Percentiles rank a stretch among this genome's conserved stretches.
Evolutionary conservation across 495 filamentous ascomycete genomes (phyloP).

Genomic region (Elasticomyces elasticus): DNA sequence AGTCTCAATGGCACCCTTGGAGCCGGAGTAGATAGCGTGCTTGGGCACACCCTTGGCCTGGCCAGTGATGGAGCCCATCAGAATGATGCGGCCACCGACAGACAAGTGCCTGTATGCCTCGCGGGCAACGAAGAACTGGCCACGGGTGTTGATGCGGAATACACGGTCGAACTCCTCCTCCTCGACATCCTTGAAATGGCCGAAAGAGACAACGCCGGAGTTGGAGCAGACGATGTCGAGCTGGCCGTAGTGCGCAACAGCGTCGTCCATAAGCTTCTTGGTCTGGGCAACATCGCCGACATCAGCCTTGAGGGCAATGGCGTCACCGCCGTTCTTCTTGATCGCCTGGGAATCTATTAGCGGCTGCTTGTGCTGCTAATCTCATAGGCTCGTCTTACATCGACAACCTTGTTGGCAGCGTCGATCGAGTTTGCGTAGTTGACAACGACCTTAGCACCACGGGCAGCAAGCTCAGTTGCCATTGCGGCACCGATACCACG

Average conservation of each 20-base stretch:
- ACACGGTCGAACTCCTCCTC: constrained; percentile 45
- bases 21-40: constrained; percentile 52
- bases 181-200: constrained; percentile 38
- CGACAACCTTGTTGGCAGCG: constrained; percentile 39
- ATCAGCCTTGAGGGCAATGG: constrained; percentile 43
- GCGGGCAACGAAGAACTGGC: constrained; percentile 56
- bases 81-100: constrained; percentile 51
- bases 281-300: constrained; percentile 40
- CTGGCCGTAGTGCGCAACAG: constrained; percentile 37
- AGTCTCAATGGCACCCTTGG: constrained; percentile 49
- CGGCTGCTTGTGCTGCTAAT: neutral
- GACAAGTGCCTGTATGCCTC: constrained; percentile 54
- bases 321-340: constrained; percentile 34
- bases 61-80: constrained; percentile 56
- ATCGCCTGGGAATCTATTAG: constrained; percentile 26
- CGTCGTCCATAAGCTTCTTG: constrained; percentile 36
- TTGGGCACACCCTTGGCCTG: constrained; percentile 52
- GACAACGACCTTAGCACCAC: constrained; percentile 39
- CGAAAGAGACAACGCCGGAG: constrained; percentile 46
- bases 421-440: constrained; percentile 39
- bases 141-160: constrained; percentile 50
- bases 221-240: constrained; percentile 44
- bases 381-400: neutral
- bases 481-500: constrained; percentile 37
- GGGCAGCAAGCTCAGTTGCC: constrained; percentile 35